Conservation (phyloP, 768 basidiomycete species). For the Mycena haematopus region DNA sequence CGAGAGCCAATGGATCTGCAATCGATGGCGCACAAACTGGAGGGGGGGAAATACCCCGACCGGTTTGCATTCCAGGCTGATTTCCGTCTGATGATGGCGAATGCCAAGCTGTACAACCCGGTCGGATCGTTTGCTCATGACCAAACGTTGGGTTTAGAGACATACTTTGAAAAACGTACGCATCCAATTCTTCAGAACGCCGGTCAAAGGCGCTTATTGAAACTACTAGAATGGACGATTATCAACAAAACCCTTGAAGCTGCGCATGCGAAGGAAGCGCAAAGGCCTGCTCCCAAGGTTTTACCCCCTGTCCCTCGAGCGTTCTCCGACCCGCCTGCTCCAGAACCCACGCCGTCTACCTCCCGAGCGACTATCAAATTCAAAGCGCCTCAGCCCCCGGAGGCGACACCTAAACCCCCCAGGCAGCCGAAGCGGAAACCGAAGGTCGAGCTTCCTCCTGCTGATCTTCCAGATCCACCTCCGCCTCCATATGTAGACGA, state of each 20-base stretch:
- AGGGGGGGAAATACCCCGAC: conserved; percentile 84
- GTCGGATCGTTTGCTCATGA: conserved; percentile 74
- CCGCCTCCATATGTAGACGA: conserved; percentile 78
- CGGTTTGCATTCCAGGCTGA: conserved; percentile 86
- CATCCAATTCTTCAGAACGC: conserved; percentile 20
- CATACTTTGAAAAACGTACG: conserved; percentile 87
- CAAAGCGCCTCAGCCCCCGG: conserved; percentile 54
- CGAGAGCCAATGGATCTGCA: conserved; percentile 95
- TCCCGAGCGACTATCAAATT: conserved; percentile 68
- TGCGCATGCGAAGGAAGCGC: conserved; percentile 57
- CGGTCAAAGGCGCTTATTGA: background rate
- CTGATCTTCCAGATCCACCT: conserved; percentile 60
- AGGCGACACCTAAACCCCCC: conserved; percentile 34
- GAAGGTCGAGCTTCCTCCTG: conserved; percentile 46
- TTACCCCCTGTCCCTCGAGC: conserved; percentile 48
- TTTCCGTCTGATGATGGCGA: conserved; percentile 85
- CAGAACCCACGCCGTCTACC: conserved; percentile 42
- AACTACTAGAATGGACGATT: conserved; percentile 81
- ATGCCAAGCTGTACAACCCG: conserved; percentile 87
- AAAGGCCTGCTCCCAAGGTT: conserved; percentile 43
- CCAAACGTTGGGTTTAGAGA: conserved; percentile 77
- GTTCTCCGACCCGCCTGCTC: conserved; percentile 41
- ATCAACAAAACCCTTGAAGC: conserved; percentile 84
- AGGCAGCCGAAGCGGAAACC: conserved; percentile 41
- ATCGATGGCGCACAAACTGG: conserved; percentile 86